Evolutionary conservation across 2,329 filamentous ascomycete species (phyloP), one percentile per base, ranked within the genome.

Genomic region (Colletotrichum viniferum): DNA sequence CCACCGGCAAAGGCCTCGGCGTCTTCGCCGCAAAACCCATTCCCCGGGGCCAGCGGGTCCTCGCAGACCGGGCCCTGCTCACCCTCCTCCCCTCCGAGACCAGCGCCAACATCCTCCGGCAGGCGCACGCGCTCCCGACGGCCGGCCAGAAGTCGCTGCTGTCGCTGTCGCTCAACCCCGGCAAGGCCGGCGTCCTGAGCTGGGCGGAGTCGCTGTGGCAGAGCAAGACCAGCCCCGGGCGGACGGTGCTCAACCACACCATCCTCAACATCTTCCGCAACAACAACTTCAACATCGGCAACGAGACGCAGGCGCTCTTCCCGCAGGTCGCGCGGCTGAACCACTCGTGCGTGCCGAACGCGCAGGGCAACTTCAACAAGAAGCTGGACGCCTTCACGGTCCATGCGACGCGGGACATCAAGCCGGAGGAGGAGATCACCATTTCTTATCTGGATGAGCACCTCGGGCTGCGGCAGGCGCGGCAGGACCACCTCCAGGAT

Each of bases 261-360:
- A 71, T 76, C 18, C 71, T 76, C 61, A 74, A 74, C 55, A 74
- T 76, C 62, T 76, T 76, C 65, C 61, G 71, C 43, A 76, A 76
- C 60, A 76, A 76, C 26, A 76, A 76, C 61, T 76, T 76, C 71
- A 43, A 66, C 64, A 65, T 76, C n/a, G 71, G 70, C 48, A 12
- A 66, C 30, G 26, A 32, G 34, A 56, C 34, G 4, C 74, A 56
- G 7, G 70, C 74, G 7, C 65, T 76, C 13, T 76, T 76, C 18
- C 71, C 74, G 10, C 36, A 34, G 5, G 74, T 76, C 16, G 74
- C 74, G 34, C 71, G 74, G 4, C 14, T 76, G 13, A 76, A 76
- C 18, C 74, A 76, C 71, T 70, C 74, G 7, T 76, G 74, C 48
- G 66, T 76, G 18, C 74, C 74, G 9, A 76, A 74, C n/a, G 60